Evolutionary conservation across 2,329 filamentous ascomycete genomes (phyloP).

Genomic region (Curvularia verruculosa): DNA sequence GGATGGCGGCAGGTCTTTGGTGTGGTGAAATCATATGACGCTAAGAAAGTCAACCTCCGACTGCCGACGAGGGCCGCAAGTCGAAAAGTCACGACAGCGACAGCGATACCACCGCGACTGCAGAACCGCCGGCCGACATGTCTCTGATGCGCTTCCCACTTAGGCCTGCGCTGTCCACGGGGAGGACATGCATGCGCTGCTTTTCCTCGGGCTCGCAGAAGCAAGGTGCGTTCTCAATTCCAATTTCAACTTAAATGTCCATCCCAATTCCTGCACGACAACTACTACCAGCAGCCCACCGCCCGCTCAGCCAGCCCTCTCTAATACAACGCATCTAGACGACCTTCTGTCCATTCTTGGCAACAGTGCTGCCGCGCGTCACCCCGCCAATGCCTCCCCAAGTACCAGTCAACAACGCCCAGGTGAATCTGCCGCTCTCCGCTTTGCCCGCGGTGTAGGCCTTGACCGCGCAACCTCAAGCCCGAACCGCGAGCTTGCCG

Average conservation of each 20-base stretch:
- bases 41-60: conserved; percentile 24
- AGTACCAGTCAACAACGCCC: neutral
- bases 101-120: conserved; percentile 2
- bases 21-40: conserved; percentile 27
- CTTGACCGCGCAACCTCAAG: conserved; percentile 24
- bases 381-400: conserved; percentile 9
- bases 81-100: conserved; percentile 19
- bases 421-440: conserved; percentile 15
- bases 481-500: conserved; percentile 31
- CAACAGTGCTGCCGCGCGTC: conserved; percentile 15
- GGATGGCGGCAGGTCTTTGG: conserved; percentile 1
- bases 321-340: conserved; percentile 21
- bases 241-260: neutral
- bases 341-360: conserved; percentile 31
- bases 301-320: neutral
- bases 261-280: neutral
- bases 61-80: conserved; percentile 22
- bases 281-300: neutral
- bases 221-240: conserved; percentile 22
- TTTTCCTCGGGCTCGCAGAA: conserved; percentile 34
- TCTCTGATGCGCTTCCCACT: conserved; percentile 26
- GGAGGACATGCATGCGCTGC: conserved; percentile 27
- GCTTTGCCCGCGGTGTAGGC: conserved; percentile 28
- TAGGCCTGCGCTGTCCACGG: conserved; percentile 14
- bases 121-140: conserved; percentile 27